Conservation (phyloP, 1,284 basidiomycete genomes). For the Malassezia obtusa region DNA sequence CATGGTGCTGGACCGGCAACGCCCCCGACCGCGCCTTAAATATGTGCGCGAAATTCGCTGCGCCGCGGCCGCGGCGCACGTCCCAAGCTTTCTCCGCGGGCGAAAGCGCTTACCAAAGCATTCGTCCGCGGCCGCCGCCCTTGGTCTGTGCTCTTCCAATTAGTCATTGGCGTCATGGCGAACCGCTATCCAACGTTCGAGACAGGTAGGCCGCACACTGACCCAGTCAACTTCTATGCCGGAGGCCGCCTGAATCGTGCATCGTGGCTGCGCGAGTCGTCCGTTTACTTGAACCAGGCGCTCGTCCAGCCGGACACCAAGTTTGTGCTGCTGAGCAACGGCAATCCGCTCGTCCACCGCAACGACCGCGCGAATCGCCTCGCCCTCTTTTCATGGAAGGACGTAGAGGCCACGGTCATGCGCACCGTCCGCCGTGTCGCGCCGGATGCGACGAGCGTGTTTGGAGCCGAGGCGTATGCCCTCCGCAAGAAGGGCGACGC, state of each 20-base stretch:
- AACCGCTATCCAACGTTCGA: constrained; percentile 3
- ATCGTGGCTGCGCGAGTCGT: constrained; percentile 43
- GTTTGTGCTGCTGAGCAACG: constrained; percentile 43
- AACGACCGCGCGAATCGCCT: constrained; percentile 19
- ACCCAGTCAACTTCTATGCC: constrained; percentile 36
- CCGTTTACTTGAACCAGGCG: constrained; percentile 45
- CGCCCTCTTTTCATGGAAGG: constrained; percentile 37
- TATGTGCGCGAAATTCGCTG: no score
- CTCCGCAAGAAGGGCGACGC: constrained; percentile 10
- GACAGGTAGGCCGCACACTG: constrained; percentile 3
- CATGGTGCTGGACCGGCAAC: no score
- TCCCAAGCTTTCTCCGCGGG: no score
- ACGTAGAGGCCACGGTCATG: constrained; percentile 32
- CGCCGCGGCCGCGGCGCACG: no score
- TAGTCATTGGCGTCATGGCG: neutral
- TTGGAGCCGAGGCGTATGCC: constrained; percentile 31
- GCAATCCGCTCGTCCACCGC: constrained; percentile 41
- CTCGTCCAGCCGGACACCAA: constrained; percentile 32
- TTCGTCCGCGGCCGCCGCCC: no score
- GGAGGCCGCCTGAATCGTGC: constrained; percentile 39
- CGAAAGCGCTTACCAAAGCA: no score
- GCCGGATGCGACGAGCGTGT: constrained; percentile 15
- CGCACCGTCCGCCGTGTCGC: constrained; percentile 20
- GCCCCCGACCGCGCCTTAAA: no score
- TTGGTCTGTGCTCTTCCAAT: neutral